Evolutionary conservation across 352 stramenopile species (phyloP), one percentile per base, ranked within the genome.

Genomic region (Phytophthora pistaciae): DNA sequence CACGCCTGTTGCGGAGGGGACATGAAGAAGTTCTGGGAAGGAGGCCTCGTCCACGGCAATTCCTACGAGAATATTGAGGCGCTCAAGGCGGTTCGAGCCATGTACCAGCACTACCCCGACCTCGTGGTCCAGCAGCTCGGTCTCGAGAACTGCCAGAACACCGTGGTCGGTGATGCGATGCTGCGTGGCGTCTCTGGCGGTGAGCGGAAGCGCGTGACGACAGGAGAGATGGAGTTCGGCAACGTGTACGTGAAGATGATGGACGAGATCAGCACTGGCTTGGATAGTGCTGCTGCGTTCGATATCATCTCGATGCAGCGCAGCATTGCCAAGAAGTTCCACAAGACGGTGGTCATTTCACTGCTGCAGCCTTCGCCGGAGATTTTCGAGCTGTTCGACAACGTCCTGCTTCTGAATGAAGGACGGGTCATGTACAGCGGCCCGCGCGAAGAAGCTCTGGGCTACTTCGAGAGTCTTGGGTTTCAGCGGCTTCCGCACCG

Each of bases 141-240:
- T 25, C 42, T 72, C 5, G 58, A 72, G 11, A 52, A 38, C 31
- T 72, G 65, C 29, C 58, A 68, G 52, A 67, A 72, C 8, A 72
- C 58, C 18, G 29, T 72, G n/a, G 52, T 72, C 18, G 60, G 66
- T 7, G 66, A 74, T 42, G 50, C 29, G 18, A 80, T 91, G 60
- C 53, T 80, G 2, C 79, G 84, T 48, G 87, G 87, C 23, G 73
- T 94, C 11, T 93, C 82, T 0, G 86, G 87, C 11, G 86, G 87
- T 8, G 82, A 94, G 52, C 75, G 81, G 11, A 90, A 91, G 73
- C 83, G 87, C 21, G 84, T 93, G 36, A 93, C 84, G 18, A 84
- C 76, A 0, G 86, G 84, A 14, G 83, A 93, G 78, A 98, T 98
- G 82, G 74, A 94, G 36, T 86, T 94, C 55, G 78, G 80, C 27